Evolutionary conservation across 2,329 filamentous ascomycete species (phyloP), one percentile per base, ranked within the genome.

Genomic region (Penicillium concentricum): DNA sequence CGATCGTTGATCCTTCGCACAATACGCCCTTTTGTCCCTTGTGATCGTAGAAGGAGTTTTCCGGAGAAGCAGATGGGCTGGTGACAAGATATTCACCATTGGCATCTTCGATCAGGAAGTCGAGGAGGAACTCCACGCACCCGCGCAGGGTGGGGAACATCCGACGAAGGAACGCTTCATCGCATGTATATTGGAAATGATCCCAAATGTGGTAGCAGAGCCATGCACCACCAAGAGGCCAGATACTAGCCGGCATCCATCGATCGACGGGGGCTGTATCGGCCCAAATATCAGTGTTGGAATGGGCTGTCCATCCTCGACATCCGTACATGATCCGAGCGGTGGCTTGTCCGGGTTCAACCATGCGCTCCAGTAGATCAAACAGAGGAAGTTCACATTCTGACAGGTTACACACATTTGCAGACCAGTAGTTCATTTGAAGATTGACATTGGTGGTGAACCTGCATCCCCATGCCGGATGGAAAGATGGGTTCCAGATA

Each of bases 391-490:
- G 51, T 18, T 78, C 73, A 3, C 72, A 76, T 43, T 78, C 76
- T 0, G 30, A 78, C 45, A 81, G 76, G 0, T 82, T 73, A 0
- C 81, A 83, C 51, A 82, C 76, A 34, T 84, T 81, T 2, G 79
- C 77, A 2, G 72, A 72, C 83, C 84, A 86, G 60, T 86, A 80
- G 58, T 85, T 86, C 84, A 86, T 86, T 61, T 86, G 82, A 0
- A 85, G 58, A 56, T 86, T 86, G 63, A 86, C 83, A 58, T 86
- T 83, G 41, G 78, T 74, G 43, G 84, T 82, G 55, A 84, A 86
- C 60, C 86, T 82, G 4, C 74, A 79, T 12, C 78, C 77, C 84
- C 84, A 84, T 2, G 79, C 77, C 2, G 77, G 72, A 2, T 66
- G 63, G 3, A 82, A 69, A 0, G 75, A 72, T 46, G 82, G 77